phyloP scores from a whole-genome alignment of 495 filamentous ascomycete genomes.

The Penicillium paxilli region DNA sequence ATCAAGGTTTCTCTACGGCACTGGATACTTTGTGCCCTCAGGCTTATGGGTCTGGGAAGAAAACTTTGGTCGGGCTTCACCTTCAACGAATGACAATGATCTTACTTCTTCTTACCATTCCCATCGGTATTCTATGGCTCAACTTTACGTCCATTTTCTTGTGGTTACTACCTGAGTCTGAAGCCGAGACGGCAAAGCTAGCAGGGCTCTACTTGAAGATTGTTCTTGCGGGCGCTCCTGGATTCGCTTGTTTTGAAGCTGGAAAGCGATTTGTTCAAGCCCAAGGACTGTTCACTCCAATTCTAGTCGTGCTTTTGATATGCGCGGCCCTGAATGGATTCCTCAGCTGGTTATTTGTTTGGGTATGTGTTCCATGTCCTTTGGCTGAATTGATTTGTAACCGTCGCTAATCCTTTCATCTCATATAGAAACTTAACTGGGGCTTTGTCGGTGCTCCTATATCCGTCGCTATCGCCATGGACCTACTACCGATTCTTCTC shows the following conservation, averaged over 20 bases:
- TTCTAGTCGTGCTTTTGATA: constrained; percentile 64
- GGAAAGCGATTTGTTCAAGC: constrained; percentile 73
- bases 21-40: constrained; percentile 75
- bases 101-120: constrained; percentile 61
- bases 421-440: constrained; percentile 38
- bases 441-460: constrained; percentile 62
- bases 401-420: too few species aligned
- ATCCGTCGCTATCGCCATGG: constrained; percentile 53
- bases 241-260: constrained; percentile 66
- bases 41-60: constrained; percentile 70
- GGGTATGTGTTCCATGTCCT: too few species aligned
- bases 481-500: constrained; percentile 51
- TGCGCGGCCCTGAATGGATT: constrained; percentile 66
- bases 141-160: constrained; percentile 55
- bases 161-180: constrained; percentile 59
- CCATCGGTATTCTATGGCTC: constrained; percentile 61
- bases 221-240: constrained; percentile 63
- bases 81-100: constrained; percentile 70
- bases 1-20: constrained; percentile 68
- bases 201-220: constrained; percentile 69
- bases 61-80: constrained; percentile 68
- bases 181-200: constrained; percentile 58
- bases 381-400: too few species aligned
- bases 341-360: constrained; percentile 70
- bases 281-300: constrained; percentile 69